Percentiles rank a stretch among this genome's conserved stretches.
Evolutionary conservation across 306 rosid species (phyloP).

Genomic region (Sindora glabra): DNA sequence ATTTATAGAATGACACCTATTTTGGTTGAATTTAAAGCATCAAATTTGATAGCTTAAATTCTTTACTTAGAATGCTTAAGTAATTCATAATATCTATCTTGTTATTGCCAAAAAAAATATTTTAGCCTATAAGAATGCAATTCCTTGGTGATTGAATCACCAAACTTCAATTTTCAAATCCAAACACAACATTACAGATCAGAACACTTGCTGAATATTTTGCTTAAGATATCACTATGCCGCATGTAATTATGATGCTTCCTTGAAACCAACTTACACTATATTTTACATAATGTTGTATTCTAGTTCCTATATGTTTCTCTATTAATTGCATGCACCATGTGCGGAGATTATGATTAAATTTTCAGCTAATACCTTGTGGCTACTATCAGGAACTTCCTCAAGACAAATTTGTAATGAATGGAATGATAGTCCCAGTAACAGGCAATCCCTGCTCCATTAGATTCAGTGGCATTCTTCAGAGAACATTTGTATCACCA

Average conservation of each 20-base stretch:
- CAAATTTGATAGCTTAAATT: too few species aligned
- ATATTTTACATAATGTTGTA: background rate
- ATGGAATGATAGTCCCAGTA: conserved; percentile 25
- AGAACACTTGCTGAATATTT: too few species aligned
- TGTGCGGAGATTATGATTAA: background rate
- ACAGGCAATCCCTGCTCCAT: conserved; percentile 32
- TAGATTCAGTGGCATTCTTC: conserved; percentile 30
- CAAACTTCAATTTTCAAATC: too few species aligned
- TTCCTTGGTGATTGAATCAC: too few species aligned
- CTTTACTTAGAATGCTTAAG: too few species aligned
- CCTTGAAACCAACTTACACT: background rate
- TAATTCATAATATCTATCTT: too few species aligned
- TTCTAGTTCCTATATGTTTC: background rate
- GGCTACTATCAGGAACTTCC: conserved; percentile 25
- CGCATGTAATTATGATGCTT: background rate
- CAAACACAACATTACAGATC: too few species aligned
- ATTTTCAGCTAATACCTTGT: conserved; percentile 22
- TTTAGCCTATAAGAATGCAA: too few species aligned
- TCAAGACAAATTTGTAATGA: conserved; percentile 11
- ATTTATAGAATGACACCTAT: too few species aligned
- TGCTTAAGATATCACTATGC: too few species aligned
- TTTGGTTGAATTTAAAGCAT: too few species aligned
- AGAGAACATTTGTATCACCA: conserved; percentile 21
- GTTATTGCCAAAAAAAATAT: too few species aligned
- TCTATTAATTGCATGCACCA: background rate